Evolutionary conservation across 1,284 basidiomycete genomes (phyloP), one percentile per base, ranked within the genome.

Genomic region (Rhodotorula sp.): DNA sequence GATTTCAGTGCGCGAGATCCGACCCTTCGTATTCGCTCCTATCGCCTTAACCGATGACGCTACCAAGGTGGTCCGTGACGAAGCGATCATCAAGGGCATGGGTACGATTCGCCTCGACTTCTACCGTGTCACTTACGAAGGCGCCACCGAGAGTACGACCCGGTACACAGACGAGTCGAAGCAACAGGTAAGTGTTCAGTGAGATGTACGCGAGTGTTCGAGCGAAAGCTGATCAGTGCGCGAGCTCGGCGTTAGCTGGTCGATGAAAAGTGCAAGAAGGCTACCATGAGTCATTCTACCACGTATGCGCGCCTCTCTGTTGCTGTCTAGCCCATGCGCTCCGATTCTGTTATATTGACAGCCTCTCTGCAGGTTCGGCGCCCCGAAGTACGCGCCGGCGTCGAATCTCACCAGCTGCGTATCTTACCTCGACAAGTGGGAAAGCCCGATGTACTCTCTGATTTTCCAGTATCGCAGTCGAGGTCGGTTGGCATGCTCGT

Each of bases 241-340:
- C 10, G 6, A 12, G n/a, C 17, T 12, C n/a, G 22, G 22, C 7
- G 8, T 4, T 29, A 68, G 62, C 51, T 64, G 17, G 45, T 74
- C 20, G 55, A 71, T 45, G 73, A 74, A 51, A 45, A 54, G 1
- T 44, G 42, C 8, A 74, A 74, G 61, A 74, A 74, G 48, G 73
- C 73, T 0, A 44, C 44, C 4, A 55, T 62, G 49, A 45, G 51
- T 26, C 61, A 55, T 42, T 22, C 26, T 10, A 54, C 61, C 20
- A 20, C 37, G 61, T 54, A 18, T 14, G 51, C 33, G 33, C 33
- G 6, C 33, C 33, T 6, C 22, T 17, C 48, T 33, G 7, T 37
- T 22, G 14, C 51, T 24, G 51, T 24, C 18, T 4, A 37, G 30
- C 30, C 10, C 30, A 5, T 18, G 20, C 6, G 7, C 30, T 37